Evolutionary conservation across 2,329 filamentous ascomycete genomes (phyloP).

Genomic region (Trichoderma citrinoviride): DNA sequence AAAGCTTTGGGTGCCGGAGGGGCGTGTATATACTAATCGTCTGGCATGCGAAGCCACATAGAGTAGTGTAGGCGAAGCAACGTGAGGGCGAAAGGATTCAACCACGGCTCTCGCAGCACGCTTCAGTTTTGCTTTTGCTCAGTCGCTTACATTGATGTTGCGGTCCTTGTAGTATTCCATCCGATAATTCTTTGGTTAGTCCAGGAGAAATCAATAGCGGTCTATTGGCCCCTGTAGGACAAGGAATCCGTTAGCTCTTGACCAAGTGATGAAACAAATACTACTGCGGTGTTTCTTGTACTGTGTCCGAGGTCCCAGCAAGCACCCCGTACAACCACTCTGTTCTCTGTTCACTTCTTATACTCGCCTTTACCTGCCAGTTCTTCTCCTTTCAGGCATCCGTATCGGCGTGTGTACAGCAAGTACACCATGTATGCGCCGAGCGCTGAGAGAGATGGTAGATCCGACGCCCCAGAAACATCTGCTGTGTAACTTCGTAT

Average conservation of each 20-base stretch:
- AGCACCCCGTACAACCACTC: background rate
- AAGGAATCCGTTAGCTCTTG: background rate
- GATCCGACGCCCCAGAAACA: background rate
- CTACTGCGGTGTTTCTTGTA: background rate
- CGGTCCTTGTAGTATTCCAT: background rate
- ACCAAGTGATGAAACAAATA: conserved; percentile 5
- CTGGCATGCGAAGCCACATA: conserved; percentile 26
- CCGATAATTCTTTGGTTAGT: background rate
- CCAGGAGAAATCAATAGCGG: background rate
- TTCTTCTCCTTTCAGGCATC: background rate
- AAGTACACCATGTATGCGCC: background rate
- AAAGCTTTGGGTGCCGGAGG: conserved; percentile 22
- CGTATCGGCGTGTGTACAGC: background rate
- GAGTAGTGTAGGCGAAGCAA: conserved; percentile 12
- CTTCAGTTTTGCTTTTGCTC: background rate
- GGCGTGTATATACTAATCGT: conserved; percentile 22
- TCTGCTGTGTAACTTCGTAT: background rate
- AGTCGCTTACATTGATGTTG: background rate
- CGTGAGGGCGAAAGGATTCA: conserved; percentile 22
- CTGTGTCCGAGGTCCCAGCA: background rate
- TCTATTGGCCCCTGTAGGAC: background rate
- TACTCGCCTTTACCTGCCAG: background rate
- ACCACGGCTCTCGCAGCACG: background rate
- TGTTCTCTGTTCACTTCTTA: too few relatives aligned
- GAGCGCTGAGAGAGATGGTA: background rate